Base-by-base conservation (phyloP, 225 moss, liverwort and hornwort species). In the Polytrichum commune region DNA sequence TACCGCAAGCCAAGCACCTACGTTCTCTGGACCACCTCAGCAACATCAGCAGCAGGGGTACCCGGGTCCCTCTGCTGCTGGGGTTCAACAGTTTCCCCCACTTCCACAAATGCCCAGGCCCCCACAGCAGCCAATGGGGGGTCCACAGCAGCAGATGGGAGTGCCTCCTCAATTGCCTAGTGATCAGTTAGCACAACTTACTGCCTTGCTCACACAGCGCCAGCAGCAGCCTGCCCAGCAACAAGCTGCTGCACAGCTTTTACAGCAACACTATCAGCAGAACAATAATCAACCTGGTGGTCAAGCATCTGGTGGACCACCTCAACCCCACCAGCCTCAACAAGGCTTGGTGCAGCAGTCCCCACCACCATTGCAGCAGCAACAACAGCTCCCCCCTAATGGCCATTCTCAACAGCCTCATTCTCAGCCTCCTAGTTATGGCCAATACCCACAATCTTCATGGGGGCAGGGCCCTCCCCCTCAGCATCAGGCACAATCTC, bases 161-260 rank as follows among this genome's bases (percentile, higher is more conserved):
- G 74, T 83, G 6, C 81, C 91, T 18, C 92, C 93, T 61, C 81
- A 93, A 62, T 75, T 95, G 62, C 95, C 95, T 63, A 75, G 90
- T 61, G 95, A 95, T 68, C 93, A 91, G 63, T 85, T 95, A 53
- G 88, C 95, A 5, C 93, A 95, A 69, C 67, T 95, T 53, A 95
- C 95, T 53, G 91, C 95, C 3, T 83, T 95, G 67, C 83, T 95
- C 60, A 95, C 95, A 9, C 95, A 91, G 63, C 83, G 93, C 63
- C 93, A 81, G 60, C 95, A 93, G 76, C 95, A 95, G 73, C 85
- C 93, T 30, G 91, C 91, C 60, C 95, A 95, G 79, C 93, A 95
- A 69, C 93, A 95, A 56, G 88, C 90, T 55, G 90, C 89, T 69
- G 86, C 96, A n/a, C 93, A 92, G 61, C 87, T 89, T 26, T 35